phyloP scores from a whole-genome alignment of 2,329 filamentous ascomycete genomes.

The Blastomyces parvus region DNA sequence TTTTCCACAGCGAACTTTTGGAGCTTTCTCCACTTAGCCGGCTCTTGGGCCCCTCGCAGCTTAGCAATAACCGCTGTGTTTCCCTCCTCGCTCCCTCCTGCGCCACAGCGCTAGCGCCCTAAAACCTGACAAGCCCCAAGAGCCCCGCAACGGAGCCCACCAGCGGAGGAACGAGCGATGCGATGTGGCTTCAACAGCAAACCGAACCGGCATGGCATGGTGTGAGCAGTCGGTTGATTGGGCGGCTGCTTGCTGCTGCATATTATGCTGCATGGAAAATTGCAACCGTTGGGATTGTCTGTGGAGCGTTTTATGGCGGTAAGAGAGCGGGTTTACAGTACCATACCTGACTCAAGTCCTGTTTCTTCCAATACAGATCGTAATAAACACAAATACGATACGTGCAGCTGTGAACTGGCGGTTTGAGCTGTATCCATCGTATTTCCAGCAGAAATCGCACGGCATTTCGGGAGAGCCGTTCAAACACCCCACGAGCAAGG shows the following conservation, averaged over 20 bases:
- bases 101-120: neutral
- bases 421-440: neutral
- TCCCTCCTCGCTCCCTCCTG: neutral
- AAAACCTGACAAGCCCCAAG: neutral
- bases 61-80: neutral
- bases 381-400: neutral
- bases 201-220: neutral
- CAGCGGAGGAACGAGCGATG: neutral
- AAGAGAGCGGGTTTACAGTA: neutral
- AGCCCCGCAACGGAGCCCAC: neutral
- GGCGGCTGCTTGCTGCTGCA: neutral
- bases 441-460: neutral
- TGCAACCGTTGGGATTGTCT: neutral
- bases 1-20: neutral
- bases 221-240: neutral
- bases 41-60: neutral
- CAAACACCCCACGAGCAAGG: neutral
- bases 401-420: neutral
- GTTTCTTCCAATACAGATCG: neutral
- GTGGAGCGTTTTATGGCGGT: neutral
- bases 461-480: neutral
- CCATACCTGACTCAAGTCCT: neutral
- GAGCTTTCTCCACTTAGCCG: neutral
- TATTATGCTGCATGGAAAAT: neutral
- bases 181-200: slow-evolving; percentile 5